Evolutionary conservation across 495 filamentous ascomycete species (phyloP), one percentile per base, ranked within the genome.

Genomic region (Bryoglossum gracile): DNA sequence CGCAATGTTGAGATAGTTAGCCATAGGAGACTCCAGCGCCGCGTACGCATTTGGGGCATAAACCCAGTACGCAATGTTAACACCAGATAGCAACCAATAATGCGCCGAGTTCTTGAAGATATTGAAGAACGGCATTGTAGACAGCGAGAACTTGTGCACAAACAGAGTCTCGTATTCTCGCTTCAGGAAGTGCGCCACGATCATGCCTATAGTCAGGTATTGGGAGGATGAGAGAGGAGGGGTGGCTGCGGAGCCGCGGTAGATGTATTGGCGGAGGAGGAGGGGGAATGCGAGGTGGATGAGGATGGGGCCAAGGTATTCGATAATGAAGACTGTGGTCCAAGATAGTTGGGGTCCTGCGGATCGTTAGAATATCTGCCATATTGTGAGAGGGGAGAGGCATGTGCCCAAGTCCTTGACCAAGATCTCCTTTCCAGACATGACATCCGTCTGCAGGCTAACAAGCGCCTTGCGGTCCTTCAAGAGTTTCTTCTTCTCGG

Each of bases 121-220:
- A 63, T 89, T 87, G 56, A 57, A 62, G 21, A 72, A 68, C 14
- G 86, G 86, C 86, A 91, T 91, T 37, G 86, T 91, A 24, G 79
- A 76, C 25, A 81, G 77, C 61, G 86, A 90, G 78, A 98, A 98
- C 63, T 86, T 87, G 74, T 98, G 92, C 48, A 98, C 79, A 67
- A 89, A 95, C 46, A 96, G 53, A 13, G 90, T 95, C 70, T 98
- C 92, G 48, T 84, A 78, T 68, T 97, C 94, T 58, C 92, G 89
- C 73, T 98, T 98, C 56, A 88, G 55, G 74, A 96, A 98, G 72
- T 98, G 91, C 23, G 84, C 61, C 44, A 73, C 75, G 54, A 92
- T 75, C 42, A 94, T 76, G 43, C 84, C 75, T 17, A 94, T 71
- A 48, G 74, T 43, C 84, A 78, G 24, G 62, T 60, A 42, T 68